phyloP scores from a whole-genome alignment of 345 rosid genomes.

The Murraya koenigii region DNA sequence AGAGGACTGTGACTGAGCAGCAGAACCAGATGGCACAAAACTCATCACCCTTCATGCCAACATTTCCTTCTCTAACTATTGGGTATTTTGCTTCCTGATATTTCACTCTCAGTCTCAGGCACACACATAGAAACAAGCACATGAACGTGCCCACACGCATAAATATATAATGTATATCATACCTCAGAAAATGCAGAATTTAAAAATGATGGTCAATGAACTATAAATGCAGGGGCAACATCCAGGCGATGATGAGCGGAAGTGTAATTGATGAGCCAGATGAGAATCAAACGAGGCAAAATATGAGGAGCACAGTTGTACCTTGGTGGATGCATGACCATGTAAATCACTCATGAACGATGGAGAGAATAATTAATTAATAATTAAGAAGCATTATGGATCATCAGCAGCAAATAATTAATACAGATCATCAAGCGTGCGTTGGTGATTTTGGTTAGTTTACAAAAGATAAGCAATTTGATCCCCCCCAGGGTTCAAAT shows the following conservation, averaged over 20 bases:
- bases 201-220: neutral
- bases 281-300: neutral
- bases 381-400: neutral
- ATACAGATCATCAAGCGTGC: neutral
- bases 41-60: constrained; percentile 24
- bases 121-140: neutral
- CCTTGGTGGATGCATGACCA: neutral
- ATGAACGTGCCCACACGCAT: neutral
- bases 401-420: neutral
- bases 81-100: constrained; percentile 39
- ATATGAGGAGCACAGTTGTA: neutral
- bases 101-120: neutral
- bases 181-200: neutral
- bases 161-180: neutral
- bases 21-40: constrained; percentile 24
- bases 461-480: too few species aligned
- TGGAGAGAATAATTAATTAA: neutral
- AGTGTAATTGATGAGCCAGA: neutral
- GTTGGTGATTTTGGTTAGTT: too few species aligned
- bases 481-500: too few species aligned
- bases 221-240: neutral
- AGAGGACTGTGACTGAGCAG: constrained; percentile 28
- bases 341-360: neutral
- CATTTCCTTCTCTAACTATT: constrained; percentile 34
- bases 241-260: neutral